Base-by-base conservation (phyloP, 164 flowering plant genomes). In the Sextonia rubra region DNA sequence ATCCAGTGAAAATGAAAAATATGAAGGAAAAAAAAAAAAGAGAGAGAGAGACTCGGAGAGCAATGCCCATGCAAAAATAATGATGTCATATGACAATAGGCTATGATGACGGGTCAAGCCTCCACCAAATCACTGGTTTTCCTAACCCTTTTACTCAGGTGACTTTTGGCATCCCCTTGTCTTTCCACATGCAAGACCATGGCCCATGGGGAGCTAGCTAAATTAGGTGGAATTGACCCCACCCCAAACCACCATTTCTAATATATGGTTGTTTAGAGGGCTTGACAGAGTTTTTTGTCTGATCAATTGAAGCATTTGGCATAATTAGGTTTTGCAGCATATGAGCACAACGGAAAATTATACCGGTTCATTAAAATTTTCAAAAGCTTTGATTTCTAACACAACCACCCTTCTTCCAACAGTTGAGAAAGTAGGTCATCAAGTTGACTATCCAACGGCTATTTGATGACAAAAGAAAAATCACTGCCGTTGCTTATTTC, bases 361-460 rank as follows among this genome's bases (percentile, higher is more conserved):
- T 30, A 15, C 14, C 58, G 3, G 12, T 20, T n/a, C 37, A 4
- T 71, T 37, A 4, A 22, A 11, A 3, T 69, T 18, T 61, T 25
- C 3, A 3, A 70, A 58, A 37, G 65, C 60, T 71, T 22, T 69
- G 58, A 60, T 68, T 60, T 30, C 71, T 29, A 52, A 62, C 60
- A 65, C 75, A 49, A 14, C 12, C 1, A 20, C 66, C 44, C 44
- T 74, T 47, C 20, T 68, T 44, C 58, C 60, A 61, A 69, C 68
- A 17, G 76, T 68, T 20, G 67, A 56, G 47, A 68, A n/a, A 73
- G 75, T 56, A 47, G 3, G 47, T 20, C 3, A 12, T 3, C 7
- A 24, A 24, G 71, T 67, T 74, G 76, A 74, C 71, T 74, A 74
- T 74, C 76, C 47, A 49, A 74, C 71, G 76, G 76, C 47, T 60